These are phyloP conservation scores for Herpotrichia juniperi DNA, from an alignment of 2,329 filamentous ascomycete species.

Conservation along the genomic window DNA sequence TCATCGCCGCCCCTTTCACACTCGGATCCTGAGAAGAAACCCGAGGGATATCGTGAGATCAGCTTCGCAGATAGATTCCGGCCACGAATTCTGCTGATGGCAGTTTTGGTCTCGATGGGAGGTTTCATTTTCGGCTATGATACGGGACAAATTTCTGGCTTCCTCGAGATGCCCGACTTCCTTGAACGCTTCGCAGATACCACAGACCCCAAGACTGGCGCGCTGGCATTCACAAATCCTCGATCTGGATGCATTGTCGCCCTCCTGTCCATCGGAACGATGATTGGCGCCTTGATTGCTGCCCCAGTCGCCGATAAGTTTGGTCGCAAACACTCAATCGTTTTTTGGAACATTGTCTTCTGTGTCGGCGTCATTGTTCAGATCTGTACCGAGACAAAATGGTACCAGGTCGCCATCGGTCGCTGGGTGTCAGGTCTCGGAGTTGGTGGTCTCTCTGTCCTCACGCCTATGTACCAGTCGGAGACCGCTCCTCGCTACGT, in stretches of 20 bases:
- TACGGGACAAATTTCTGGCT: slow-evolving; percentile 41
- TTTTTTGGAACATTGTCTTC: slow-evolving; percentile 67
- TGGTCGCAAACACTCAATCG: slow-evolving; percentile 67
- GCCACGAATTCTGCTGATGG: slow-evolving; percentile 41
- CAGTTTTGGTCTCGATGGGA: slow-evolving; percentile 41
- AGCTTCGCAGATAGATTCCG: slow-evolving; percentile 36
- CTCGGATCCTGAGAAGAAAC: slow-evolving; percentile 38
- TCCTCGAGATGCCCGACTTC: slow-evolving; percentile 45
- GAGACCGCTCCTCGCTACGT: slow-evolving; percentile 70
- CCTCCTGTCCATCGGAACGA: slow-evolving; percentile 72
- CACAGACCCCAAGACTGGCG: slow-evolving; percentile 25
- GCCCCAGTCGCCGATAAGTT: slow-evolving; percentile 66
- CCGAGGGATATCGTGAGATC: slow-evolving; percentile 27
- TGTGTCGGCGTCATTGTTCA: slow-evolving; percentile 70
- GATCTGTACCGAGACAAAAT: slow-evolving; percentile 61
- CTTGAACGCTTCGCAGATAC: slow-evolving; percentile 34
- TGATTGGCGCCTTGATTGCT: slow-evolving; percentile 69
- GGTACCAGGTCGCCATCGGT: slow-evolving; percentile 70
- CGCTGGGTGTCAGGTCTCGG: slow-evolving; percentile 70
- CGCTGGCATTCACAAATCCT: slow-evolving; percentile 33
- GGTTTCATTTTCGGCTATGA: slow-evolving; percentile 46
- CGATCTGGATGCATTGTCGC: slow-evolving; percentile 43
- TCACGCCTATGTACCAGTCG: slow-evolving; percentile 66
- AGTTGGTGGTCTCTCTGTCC: slow-evolving; percentile 68
- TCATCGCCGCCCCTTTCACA: slow-evolving; percentile 26